Conservation (phyloP, 2,329 filamentous ascomycete genomes). For the Epicoccum sorghinum region DNA sequence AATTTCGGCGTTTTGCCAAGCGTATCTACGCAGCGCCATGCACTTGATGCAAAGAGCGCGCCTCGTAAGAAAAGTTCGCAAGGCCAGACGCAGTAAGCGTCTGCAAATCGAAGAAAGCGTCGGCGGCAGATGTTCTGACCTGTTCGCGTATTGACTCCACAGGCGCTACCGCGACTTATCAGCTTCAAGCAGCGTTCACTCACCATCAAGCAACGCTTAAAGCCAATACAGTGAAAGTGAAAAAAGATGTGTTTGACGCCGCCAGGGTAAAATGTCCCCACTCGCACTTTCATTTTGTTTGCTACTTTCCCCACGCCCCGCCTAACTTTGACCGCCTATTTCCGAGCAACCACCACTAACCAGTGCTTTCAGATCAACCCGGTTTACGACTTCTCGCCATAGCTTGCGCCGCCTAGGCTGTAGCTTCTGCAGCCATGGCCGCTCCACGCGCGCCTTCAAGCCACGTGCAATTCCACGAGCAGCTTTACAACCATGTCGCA, state of each 20-base stretch:
- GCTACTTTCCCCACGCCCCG: background rate
- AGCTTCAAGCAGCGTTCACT: background rate
- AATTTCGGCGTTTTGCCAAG: no score
- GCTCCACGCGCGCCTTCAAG: background rate
- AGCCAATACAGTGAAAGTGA: background rate
- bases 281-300: constrained; percentile 1
- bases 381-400: background rate
- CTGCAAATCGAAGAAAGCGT: no score
- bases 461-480: constrained; percentile 22
- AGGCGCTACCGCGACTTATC: no score
- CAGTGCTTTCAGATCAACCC: background rate
- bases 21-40: no score
- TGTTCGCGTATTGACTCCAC: no score
- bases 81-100: no score
- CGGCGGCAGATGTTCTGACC: no score
- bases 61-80: no score
- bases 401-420: background rate
- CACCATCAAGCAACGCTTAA: no score
- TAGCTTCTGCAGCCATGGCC: constrained; percentile 25
- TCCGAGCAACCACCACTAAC: background rate
- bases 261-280: constrained; percentile 1
- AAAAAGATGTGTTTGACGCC: constrained; percentile 13
- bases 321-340: background rate
- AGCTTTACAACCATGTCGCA: constrained; percentile 46
- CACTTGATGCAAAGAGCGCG: no score